phyloP scores from a whole-genome alignment of 148 eudicot genomes.

The Amaranthus palmeri region DNA sequence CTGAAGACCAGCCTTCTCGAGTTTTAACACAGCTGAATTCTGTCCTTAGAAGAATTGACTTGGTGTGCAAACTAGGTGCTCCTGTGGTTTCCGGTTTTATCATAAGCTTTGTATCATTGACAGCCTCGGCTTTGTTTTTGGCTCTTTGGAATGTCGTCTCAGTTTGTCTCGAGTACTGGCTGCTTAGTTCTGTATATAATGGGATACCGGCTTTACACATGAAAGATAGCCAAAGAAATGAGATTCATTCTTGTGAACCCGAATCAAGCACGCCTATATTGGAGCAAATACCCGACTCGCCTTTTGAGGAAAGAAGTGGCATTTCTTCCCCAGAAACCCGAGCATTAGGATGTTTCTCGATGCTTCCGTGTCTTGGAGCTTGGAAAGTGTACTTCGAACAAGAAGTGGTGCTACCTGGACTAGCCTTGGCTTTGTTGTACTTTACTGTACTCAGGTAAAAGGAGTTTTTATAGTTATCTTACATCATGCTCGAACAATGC shows the following conservation, averaged over 20 bases:
- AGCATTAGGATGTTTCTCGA: conserved; percentile 27
- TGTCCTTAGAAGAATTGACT: conserved; percentile 69
- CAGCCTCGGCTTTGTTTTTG: conserved; percentile 61
- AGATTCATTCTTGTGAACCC: conserved; percentile 25
- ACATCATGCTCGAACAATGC: neutral
- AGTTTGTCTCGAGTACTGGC: conserved; percentile 69
- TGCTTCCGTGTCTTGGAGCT: conserved; percentile 43
- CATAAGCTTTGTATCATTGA: conserved; percentile 70
- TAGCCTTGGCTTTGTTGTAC: conserved; percentile 68
- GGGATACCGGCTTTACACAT: conserved; percentile 54
- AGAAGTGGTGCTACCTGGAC: conserved; percentile 83
- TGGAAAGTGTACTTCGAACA: conserved; percentile 77
- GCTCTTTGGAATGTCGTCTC: conserved; percentile 67
- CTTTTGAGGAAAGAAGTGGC: conserved; percentile 14
- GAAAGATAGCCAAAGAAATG: conserved; percentile 44
- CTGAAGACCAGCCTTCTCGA: conserved; percentile 65
- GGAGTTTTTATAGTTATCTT: neutral
- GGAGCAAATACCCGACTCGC: conserved; percentile 24
- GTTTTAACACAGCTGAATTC: conserved; percentile 65
- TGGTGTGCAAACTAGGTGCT: conserved; percentile 73
- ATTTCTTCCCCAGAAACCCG: conserved; percentile 19
- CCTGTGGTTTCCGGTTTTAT: conserved; percentile 84
- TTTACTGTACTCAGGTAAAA: conserved; percentile 77
- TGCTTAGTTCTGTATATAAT: conserved; percentile 63
- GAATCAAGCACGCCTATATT: conserved; percentile 33